Percentiles rank a stretch among this genome's conserved stretches.
Conservation (phyloP, 176 grass and related monocot species). For the Triticum urartu region DNA sequence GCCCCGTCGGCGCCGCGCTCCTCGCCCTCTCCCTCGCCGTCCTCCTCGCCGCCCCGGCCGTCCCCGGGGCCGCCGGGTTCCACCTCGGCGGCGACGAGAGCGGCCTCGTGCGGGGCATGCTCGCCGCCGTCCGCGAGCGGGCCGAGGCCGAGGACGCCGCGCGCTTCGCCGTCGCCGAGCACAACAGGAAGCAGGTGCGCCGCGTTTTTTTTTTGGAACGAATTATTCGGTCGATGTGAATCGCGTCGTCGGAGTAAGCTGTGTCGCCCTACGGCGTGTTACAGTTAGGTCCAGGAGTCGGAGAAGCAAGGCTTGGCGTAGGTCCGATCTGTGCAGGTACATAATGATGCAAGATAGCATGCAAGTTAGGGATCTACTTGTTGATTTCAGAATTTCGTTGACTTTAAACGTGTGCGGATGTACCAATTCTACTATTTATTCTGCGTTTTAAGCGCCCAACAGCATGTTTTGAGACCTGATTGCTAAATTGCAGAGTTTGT, state of each 20-base stretch:
- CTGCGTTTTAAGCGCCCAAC: neutral
- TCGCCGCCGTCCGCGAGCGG: conserved; percentile 54
- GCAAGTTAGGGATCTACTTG: conserved; percentile 3
- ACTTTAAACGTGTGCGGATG: neutral
- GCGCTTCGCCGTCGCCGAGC: conserved; percentile 72
- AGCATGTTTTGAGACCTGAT: conserved; percentile 10
- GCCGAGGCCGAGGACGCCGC: conserved; percentile 81
- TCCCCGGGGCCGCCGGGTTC: conserved; percentile 33
- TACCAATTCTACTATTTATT: neutral
- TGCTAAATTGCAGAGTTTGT: neutral
- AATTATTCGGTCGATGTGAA: neutral
- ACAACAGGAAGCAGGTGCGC: conserved; percentile 67
- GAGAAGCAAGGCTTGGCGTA: neutral
- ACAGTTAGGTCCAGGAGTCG: neutral
- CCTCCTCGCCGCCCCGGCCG: conserved; percentile 9
- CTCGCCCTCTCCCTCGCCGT: neutral
- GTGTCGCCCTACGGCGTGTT: neutral
- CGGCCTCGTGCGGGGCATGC: conserved; percentile 47
- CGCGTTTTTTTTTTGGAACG: too few species aligned
- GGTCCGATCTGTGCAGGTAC: neutral
- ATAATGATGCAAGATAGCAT: neutral
- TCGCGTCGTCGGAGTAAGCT: neutral
- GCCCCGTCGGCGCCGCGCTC: neutral
- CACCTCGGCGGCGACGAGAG: conserved; percentile 53
- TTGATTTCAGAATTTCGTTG: neutral